A percentile compares a stretch with the other conserved stretches of the same genome.
These are phyloP conservation scores for Termitomyces sp. DNA, from an alignment of 768 basidiomycete genomes.

Conservation along the genomic window DNA sequence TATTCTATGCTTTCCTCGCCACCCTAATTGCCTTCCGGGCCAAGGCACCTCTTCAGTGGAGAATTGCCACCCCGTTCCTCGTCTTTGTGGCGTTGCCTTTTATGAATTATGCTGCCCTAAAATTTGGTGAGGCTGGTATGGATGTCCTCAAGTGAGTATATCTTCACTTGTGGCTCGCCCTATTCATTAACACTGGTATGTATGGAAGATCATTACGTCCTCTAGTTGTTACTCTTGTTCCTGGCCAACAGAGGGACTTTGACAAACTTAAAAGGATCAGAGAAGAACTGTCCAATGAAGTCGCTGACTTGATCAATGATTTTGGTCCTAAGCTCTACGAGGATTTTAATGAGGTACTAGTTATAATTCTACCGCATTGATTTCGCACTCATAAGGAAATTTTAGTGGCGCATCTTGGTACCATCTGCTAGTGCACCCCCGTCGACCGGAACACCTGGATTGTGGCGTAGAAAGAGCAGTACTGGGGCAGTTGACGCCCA, in stretches of 20 bases:
- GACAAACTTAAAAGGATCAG: conserved; percentile 73
- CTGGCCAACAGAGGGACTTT: conserved; percentile 81
- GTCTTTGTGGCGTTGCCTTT: conserved; percentile 74
- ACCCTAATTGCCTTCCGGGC: conserved; percentile 67
- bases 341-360: conserved; percentile 76
- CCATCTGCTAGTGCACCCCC: conserved; percentile 85
- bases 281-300: conserved; percentile 73
- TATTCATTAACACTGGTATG: conserved; percentile 1
- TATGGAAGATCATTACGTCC: conserved; percentile 77
- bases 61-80: conserved; percentile 71
- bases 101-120: conserved; percentile 89
- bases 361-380: background rate
- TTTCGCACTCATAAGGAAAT: conserved; percentile 5
- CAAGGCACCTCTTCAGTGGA: conserved; percentile 55
- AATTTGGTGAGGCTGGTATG: conserved; percentile 97
- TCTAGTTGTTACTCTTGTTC: conserved; percentile 79
- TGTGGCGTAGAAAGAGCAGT: conserved; percentile 78
- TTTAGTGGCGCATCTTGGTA: conserved; percentile 71
- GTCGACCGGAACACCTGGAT: conserved; percentile 64
- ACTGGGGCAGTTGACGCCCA: conserved; percentile 83
- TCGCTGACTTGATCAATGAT: conserved; percentile 79
- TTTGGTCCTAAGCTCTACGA: conserved; percentile 85
- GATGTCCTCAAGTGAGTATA: conserved; percentile 86
- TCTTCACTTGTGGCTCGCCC: background rate
- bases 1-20: conserved; percentile 77